Conservation (phyloP, 1,139 yeast genomes). For the Kurtzmaniella quercitrusa region DNA sequence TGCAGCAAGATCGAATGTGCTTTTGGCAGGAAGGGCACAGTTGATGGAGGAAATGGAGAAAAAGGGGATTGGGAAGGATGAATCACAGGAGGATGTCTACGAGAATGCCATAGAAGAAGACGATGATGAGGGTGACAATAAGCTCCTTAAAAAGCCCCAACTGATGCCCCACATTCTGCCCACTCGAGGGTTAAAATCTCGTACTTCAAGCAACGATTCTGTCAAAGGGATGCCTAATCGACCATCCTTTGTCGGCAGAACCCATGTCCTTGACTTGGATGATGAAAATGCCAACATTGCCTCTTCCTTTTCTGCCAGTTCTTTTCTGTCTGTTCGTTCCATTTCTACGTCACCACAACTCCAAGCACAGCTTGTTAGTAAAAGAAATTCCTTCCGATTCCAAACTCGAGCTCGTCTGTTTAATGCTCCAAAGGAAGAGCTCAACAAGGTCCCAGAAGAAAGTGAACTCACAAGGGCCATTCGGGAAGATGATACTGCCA, state of each 20-base stretch:
- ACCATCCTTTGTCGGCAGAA: constrained; percentile 3
- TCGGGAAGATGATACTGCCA: constrained; percentile 2
- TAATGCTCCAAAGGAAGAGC: constrained; percentile 1
- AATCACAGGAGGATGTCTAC: constrained; percentile 11
- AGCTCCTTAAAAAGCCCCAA: not conserved
- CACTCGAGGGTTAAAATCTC: not conserved
- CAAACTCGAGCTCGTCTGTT: not conserved
- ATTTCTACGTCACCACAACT: constrained; percentile 3
- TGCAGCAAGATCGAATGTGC: constrained; percentile 13
- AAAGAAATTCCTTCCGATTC: not conserved
- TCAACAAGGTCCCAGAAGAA: constrained; percentile 12
- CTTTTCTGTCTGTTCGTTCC: constrained; percentile 4
- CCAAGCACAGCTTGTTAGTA: not conserved
- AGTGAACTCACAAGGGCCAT: constrained; percentile 4
- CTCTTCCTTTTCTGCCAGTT: constrained; percentile 4
- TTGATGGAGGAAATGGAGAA: constrained; percentile 14
- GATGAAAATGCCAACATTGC: constrained; percentile 41
- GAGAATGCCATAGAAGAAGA: constrained; percentile 25
- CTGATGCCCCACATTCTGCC: not conserved
- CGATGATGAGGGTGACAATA: constrained; percentile 2
- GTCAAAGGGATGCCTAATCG: not conserved
- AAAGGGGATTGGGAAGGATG: constrained; percentile 3
- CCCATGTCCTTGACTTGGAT: constrained; percentile 26
- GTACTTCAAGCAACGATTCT: not conserved
- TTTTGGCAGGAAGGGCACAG: not conserved